phyloP scores from a whole-genome alignment of 2,329 filamentous ascomycete species.

The Pezicula carpinea region DNA sequence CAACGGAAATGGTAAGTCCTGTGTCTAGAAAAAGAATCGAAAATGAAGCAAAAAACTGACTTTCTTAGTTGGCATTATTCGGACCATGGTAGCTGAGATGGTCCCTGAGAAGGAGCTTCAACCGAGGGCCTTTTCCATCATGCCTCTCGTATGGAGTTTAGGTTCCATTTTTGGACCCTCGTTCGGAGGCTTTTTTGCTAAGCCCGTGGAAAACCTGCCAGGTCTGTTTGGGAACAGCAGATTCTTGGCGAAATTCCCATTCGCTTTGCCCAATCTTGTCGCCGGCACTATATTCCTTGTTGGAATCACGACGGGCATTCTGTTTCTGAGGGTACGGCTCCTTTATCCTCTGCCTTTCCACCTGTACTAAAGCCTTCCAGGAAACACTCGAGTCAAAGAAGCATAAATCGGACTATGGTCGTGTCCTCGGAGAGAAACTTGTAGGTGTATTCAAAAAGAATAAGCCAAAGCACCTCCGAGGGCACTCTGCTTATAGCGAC shows the following conservation, averaged over 20 bases:
- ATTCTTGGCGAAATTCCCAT: conserved; percentile 75
- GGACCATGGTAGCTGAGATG: conserved; percentile 90
- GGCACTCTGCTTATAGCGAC: conserved; percentile 51
- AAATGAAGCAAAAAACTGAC: conserved; percentile 14
- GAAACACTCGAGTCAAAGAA: conserved; percentile 78
- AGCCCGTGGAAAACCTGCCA: conserved; percentile 72
- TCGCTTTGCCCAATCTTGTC: conserved; percentile 78
- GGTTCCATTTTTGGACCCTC: conserved; percentile 84
- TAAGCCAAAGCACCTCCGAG: conserved; percentile 14
- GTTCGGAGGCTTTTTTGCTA: conserved; percentile 81
- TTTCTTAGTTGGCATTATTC: conserved; percentile 71
- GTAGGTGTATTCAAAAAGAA: conserved; percentile 29
- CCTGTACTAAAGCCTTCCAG: conserved; percentile 29
- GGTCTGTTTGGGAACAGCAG: conserved; percentile 59
- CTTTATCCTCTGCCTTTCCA: not conserved
- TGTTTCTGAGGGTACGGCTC: conserved; percentile 66
- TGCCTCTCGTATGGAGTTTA: conserved; percentile 87
- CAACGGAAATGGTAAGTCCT: conserved; percentile 69
- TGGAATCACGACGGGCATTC: conserved; percentile 65
- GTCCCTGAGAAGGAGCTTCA: conserved; percentile 83
- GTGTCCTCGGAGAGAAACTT: conserved; percentile 67
- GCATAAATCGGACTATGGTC: conserved; percentile 67
- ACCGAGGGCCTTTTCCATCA: conserved; percentile 83
- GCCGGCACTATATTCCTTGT: conserved; percentile 72
- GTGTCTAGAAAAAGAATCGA: not conserved